A percentile compares a stretch with the other conserved stretches of the same genome.
These are phyloP conservation scores for Fusarium equiseti DNA, from an alignment of 2,329 filamentous ascomycete genomes.

Conservation along the genomic window DNA sequence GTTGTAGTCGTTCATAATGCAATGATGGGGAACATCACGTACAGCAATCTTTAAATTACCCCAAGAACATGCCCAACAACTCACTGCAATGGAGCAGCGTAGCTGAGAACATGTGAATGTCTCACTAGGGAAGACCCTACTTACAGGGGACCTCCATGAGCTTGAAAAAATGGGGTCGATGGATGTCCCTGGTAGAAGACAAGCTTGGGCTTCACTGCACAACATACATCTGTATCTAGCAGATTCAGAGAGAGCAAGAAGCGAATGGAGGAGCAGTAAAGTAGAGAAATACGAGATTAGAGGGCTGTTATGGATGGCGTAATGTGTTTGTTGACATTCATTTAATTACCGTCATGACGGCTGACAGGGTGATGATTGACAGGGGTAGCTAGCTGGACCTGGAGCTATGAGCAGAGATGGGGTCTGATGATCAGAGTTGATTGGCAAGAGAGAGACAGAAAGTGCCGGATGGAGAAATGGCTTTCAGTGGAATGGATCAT, in stretches of 20 bases:
- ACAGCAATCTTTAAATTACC: not conserved
- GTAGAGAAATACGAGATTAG: not conserved
- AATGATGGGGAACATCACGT: not conserved
- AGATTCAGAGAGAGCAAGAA: not conserved
- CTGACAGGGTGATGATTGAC: conserved; percentile 37
- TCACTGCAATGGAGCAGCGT: conserved; percentile 11
- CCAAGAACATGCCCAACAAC: not conserved
- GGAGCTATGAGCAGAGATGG: conserved; percentile 29
- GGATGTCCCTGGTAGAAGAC: not conserved
- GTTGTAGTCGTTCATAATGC: not conserved
- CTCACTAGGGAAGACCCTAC: conserved; percentile 4
- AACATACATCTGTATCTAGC: not conserved
- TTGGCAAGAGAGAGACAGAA: conserved; percentile 27
- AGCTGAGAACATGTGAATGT: conserved; percentile 12
- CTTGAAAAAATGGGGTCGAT: conserved; percentile 1
- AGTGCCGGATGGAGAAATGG: conserved; percentile 13
- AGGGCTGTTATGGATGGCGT: conserved; percentile 9
- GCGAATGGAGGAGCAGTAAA: not conserved
- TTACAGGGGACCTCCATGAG: conserved; percentile 3
- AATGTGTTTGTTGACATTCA: conserved; percentile 33
- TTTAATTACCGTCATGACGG: conserved; percentile 23
- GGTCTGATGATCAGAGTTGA: conserved; percentile 22
- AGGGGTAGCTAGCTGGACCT: conserved; percentile 19
- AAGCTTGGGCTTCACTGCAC: not conserved
- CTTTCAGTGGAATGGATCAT: conserved; percentile 2